Percentiles rank a stretch among this genome's conserved stretches.
Conservation (phyloP, 805 yeast genomes). For the Kodamaea restingae region DNA sequence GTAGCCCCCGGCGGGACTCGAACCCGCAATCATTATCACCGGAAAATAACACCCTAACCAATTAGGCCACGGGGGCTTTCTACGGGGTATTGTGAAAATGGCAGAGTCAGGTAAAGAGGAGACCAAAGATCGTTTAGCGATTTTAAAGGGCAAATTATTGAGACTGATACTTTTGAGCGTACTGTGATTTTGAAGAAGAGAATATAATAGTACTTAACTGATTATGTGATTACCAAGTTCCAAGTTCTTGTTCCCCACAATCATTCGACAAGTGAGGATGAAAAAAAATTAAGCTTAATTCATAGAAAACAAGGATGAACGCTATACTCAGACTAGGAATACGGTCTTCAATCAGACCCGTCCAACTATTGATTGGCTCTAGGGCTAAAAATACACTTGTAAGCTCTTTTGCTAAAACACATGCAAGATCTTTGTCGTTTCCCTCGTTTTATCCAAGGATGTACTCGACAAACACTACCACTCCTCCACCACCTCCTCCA, state of each 20-base stretch:
- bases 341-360: slow-evolving; percentile 3
- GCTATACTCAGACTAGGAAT: slow-evolving; percentile 5
- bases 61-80: slow-evolving; percentile 65
- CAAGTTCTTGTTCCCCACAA: slow-evolving; percentile 3
- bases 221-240: too few relatives aligned
- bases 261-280: neutral
- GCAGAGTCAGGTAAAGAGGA: neutral
- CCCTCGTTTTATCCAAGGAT: neutral
- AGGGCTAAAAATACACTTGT: neutral
- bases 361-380: slow-evolving; percentile 1
- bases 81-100: neutral
- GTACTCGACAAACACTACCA: slow-evolving; percentile 9
- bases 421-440: neutral
- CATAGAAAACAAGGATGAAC: slow-evolving; percentile 3
- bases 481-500: slow-evolving; percentile 32
- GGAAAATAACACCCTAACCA: slow-evolving; percentile 73
- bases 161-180: too few relatives aligned
- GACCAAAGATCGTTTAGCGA: too few relatives aligned
- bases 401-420: neutral
- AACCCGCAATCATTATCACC: slow-evolving; percentile 73
- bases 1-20: slow-evolving; percentile 71
- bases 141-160: too few relatives aligned
- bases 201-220: too few relatives aligned
- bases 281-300: neutral
- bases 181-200: too few relatives aligned